Percentiles rank a stretch among this genome's conserved stretches.
Evolutionary conservation across 2,329 filamentous ascomycete genomes (phyloP).

Genomic region (Calonectria honghensis): DNA sequence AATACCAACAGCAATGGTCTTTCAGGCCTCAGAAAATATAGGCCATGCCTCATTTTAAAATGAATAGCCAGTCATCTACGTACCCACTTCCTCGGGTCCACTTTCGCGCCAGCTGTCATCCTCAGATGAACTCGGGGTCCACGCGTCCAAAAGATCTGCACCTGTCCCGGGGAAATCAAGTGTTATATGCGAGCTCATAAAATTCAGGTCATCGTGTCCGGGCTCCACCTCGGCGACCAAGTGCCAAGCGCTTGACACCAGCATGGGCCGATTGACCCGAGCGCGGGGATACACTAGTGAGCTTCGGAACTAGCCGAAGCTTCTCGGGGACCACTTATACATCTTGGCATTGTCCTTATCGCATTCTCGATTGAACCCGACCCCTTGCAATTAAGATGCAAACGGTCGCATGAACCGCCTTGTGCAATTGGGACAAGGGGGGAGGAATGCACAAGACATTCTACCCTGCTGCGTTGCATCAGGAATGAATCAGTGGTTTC

Average conservation of each 20-base stretch:
- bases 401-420: neutral
- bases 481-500: neutral
- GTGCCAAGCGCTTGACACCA: neutral
- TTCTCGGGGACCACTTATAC: conserved; percentile 14
- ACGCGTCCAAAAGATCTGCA: neutral
- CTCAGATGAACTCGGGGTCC: neutral
- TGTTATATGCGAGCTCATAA: too few relatives aligned
- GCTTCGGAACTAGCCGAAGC: neutral
- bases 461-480: neutral
- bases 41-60: too few relatives aligned
- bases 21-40: too few relatives aligned
- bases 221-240: conserved; percentile 16
- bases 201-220: neutral
- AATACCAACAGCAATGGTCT: too few relatives aligned
- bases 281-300: neutral
- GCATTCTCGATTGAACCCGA: neutral
- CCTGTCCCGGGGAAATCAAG: neutral
- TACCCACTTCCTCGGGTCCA: too few relatives aligned
- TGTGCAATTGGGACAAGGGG: neutral
- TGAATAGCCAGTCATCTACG: too few relatives aligned
- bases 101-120: too few relatives aligned
- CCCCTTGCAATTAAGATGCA: neutral
- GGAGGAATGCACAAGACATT: neutral
- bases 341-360: neutral
- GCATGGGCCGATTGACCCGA: too few relatives aligned